Evolutionary conservation across 306 rosid species (phyloP).

Genomic region (peach (Prunus persica)): DNA sequence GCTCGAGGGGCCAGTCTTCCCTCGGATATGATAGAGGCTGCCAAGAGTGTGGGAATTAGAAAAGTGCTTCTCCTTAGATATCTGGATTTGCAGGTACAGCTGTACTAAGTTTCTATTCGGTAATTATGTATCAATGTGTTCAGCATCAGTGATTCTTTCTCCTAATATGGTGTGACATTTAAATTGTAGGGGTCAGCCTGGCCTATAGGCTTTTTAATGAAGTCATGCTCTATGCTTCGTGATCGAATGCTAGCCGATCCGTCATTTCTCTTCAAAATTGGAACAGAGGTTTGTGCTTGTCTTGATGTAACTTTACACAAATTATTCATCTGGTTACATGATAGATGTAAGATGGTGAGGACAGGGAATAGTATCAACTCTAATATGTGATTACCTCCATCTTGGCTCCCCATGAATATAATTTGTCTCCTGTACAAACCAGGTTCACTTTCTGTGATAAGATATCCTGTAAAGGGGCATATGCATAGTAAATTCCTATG

Average conservation of each 20-base stretch:
- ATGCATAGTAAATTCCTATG: neutral
- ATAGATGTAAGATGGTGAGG: neutral
- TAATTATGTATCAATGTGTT: neutral
- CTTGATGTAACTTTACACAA: neutral
- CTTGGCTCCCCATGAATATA: neutral
- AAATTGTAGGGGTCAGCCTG: slow-evolving; percentile 63
- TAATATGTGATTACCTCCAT: neutral
- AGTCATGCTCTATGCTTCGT: slow-evolving; percentile 67
- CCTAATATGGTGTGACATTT: neutral
- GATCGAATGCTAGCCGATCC: slow-evolving; percentile 94
- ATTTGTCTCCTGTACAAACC: neutral
- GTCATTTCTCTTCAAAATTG: slow-evolving; percentile 81
- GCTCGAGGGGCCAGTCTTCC: slow-evolving; percentile 47
- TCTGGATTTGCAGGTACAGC: slow-evolving; percentile 45
- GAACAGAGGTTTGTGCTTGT: slow-evolving; percentile 77
- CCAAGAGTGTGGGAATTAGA: slow-evolving; percentile 51
- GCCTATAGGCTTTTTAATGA: slow-evolving; percentile 76
- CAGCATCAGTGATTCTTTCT: neutral
- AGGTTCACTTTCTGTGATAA: neutral
- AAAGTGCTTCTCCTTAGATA: slow-evolving; percentile 41
- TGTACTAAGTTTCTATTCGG: neutral
- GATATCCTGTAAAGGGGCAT: neutral
- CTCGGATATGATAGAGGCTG: slow-evolving; percentile 48
- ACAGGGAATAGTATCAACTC: neutral
- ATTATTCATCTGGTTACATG: slow-evolving; percentile 8